Evolutionary conservation across 805 yeast genomes (phyloP).

Genomic region (Helenozyma baotianmanensis): DNA sequence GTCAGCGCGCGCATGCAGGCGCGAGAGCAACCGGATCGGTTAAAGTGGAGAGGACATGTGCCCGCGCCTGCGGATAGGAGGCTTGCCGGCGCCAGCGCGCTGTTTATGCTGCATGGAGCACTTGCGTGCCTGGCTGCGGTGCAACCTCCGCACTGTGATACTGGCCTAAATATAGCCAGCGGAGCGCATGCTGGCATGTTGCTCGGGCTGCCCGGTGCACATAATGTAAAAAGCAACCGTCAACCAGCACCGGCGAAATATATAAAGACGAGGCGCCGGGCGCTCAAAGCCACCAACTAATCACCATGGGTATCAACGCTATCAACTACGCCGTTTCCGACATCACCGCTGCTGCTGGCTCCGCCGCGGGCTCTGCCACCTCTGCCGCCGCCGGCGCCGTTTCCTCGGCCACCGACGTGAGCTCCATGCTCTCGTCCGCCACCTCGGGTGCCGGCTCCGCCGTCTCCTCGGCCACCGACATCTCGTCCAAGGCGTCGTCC

Average conservation of each 20-base stretch:
- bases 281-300: not conserved
- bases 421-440: slow-evolving; percentile 8
- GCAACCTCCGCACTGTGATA: too few relatives aligned
- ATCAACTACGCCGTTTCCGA: slow-evolving; percentile 23
- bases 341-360: slow-evolving; percentile 5
- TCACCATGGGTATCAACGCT: slow-evolving; percentile 27
- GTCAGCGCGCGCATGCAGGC: too few relatives aligned
- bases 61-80: too few relatives aligned
- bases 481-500: slow-evolving; percentile 11
- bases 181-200: too few relatives aligned
- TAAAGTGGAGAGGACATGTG: too few relatives aligned
- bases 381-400: slow-evolving; percentile 10
- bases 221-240: slow-evolving; percentile 3
- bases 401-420: slow-evolving; percentile 10
- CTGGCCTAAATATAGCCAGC: too few relatives aligned
- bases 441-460: slow-evolving; percentile 4
- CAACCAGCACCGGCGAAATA: slow-evolving; percentile 20
- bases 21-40: too few relatives aligned
- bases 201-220: not conserved
- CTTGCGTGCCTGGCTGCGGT: too few relatives aligned
- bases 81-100: too few relatives aligned
- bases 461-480: slow-evolving; percentile 4
- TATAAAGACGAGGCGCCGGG: slow-evolving; percentile 4
- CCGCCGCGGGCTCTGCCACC: slow-evolving; percentile 1
- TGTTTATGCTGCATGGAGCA: too few relatives aligned